A percentile compares a stretch with the other conserved stretches of the same genome.
These are phyloP conservation scores for Davidsoniella neocaledoniae DNA, from an alignment of 2,329 filamentous ascomycete genomes.

Conservation along the genomic window DNA sequence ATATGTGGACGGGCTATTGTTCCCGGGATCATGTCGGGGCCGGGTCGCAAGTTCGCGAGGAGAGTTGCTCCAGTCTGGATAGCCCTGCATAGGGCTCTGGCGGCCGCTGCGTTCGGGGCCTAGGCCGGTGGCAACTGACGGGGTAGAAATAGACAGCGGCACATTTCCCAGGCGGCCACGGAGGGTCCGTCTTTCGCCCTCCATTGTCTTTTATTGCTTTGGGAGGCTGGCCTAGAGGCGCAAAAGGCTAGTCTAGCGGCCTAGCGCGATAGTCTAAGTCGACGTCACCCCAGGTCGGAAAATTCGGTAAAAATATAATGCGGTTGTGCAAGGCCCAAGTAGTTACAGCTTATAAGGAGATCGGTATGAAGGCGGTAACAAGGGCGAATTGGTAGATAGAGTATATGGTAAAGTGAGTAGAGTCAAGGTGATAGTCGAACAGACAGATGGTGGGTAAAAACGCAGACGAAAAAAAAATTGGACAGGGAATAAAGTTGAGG, in stretches of 20 bases:
- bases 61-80: not conserved
- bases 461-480: not conserved
- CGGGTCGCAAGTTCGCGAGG: not conserved
- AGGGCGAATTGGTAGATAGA: no score
- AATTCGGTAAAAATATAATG: no score
- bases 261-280: conserved; percentile 3
- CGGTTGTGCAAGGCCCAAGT: no score
- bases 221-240: not conserved
- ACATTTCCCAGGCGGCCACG: conserved; percentile 6
- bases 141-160: conserved; percentile 2
- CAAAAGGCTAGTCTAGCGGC: no score
- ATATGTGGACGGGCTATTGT: no score
- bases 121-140: not conserved
- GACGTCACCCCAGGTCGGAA: not conserved
- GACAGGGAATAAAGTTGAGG: not conserved
- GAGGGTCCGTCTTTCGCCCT: conserved; percentile 9
- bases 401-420: no score
- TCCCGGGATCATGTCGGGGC: not conserved
- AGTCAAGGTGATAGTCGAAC: no score
- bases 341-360: no score
- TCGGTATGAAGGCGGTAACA: no score
- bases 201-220: conserved; percentile 2
- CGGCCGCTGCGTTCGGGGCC: not conserved
- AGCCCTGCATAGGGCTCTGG: not conserved
- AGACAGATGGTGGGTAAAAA: no score